Conservation (phyloP, 1,284 basidiomycete genomes). For the Leccinum cinnamomeum region DNA sequence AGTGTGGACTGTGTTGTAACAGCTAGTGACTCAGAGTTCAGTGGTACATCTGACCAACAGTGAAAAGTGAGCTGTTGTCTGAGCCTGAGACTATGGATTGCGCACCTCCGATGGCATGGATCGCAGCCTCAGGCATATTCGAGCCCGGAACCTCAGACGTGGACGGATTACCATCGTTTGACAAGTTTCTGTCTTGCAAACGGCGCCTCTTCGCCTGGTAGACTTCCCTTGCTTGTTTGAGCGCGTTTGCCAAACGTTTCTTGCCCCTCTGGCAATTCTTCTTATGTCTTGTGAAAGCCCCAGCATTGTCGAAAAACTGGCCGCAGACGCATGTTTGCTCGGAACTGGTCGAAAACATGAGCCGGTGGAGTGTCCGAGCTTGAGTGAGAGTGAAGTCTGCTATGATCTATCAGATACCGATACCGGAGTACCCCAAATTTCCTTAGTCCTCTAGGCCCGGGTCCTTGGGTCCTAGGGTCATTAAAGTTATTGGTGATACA, state of each 20-base stretch:
- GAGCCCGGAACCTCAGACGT: neutral
- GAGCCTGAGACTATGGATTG: neutral
- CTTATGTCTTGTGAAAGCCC: neutral
- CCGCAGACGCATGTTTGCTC: neutral
- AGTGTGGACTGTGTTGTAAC: neutral
- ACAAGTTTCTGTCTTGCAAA: neutral
- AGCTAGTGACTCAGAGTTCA: no score
- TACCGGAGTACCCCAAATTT: no score
- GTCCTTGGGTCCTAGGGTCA: no score
- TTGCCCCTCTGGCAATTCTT: neutral
- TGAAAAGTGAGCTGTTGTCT: neutral
- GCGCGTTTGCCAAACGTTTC: neutral
- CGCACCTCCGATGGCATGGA: neutral
- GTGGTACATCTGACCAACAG: neutral
- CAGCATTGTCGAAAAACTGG: neutral
- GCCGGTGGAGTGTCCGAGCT: neutral
- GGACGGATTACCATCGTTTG: no score
- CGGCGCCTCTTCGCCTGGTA: neutral
- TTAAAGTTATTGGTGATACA: no score
- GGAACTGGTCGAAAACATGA: neutral
- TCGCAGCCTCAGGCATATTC: neutral
- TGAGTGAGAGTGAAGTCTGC: neutral
- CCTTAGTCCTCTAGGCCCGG: no score
- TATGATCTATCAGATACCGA: no score
- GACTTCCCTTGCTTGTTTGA: neutral